phyloP scores from a whole-genome alignment of 352 stramenopile genomes.

The Phytopythium delawarense region DNA sequence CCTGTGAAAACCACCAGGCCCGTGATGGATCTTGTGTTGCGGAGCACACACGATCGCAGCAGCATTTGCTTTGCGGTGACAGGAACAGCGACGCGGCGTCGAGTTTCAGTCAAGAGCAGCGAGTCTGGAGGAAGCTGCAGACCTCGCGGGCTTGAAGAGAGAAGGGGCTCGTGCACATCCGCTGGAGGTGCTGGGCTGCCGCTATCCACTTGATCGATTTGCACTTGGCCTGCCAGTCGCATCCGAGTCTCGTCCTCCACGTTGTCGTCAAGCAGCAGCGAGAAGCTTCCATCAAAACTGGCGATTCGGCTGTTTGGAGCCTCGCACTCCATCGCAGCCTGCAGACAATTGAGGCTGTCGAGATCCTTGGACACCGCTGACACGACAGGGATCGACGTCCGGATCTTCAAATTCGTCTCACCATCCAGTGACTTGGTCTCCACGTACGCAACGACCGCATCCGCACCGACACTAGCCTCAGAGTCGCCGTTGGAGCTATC shows the following conservation, averaged over 20 bases:
- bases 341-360: slow-evolving; percentile 36
- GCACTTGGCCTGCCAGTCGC: slow-evolving; percentile 15
- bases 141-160: not conserved
- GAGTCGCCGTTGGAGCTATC: not conserved
- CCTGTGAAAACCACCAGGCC: slow-evolving; percentile 89
- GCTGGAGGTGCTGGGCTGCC: not conserved
- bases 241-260: not conserved
- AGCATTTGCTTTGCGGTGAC: slow-evolving; percentile 88
- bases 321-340: slow-evolving; percentile 65
- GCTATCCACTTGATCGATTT: slow-evolving; percentile 4
- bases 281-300: slow-evolving; percentile 77
- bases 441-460: slow-evolving; percentile 66
- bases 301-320: slow-evolving; percentile 83
- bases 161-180: not conserved
- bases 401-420: slow-evolving; percentile 85
- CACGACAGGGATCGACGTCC: slow-evolving; percentile 58
- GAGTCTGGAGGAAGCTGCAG: not conserved
- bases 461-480: not conserved
- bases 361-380: slow-evolving; percentile 24
- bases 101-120: not conserved
- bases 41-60: slow-evolving; percentile 83
- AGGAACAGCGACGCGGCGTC: slow-evolving; percentile 33
- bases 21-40: slow-evolving; percentile 81
- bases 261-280: slow-evolving; percentile 25
- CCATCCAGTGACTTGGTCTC: slow-evolving; percentile 85